Base-by-base conservation (phyloP, 2,329 filamentous ascomycete genomes). In the Hypoxylon sp. region DNA sequence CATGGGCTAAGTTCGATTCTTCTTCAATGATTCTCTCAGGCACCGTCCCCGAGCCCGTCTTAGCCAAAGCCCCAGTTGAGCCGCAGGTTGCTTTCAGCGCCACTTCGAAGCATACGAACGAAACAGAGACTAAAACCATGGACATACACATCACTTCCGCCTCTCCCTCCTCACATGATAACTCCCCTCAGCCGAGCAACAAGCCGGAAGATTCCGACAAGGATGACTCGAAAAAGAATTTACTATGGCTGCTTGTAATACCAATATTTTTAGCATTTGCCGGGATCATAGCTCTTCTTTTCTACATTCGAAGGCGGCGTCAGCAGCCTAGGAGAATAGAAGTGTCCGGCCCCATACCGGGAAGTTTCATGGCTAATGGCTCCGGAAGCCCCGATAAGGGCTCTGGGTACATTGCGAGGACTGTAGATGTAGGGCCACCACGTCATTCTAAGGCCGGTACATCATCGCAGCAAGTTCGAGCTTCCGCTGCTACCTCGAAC, bases 1-100 rank as follows among this genome's bases (percentile, higher is more conserved):
- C 77, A 6, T 80, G 78, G 78, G 61, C 79, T n/a, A 70, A 63
- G 7, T 76, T 79, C 34, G 74, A 79, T 50, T 58, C 73, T 17
- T 70, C 71, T 2, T 70, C 65, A 1, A 45, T 74, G 51, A 53
- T 68, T 10, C 66, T 78, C 9, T 76, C 74, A 3, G 77, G 77
- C 7, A 71, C 69, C 9, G 73, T 68, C 28, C 76, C 76, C 3
- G 50, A 71, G 28, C 46, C 52, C 7, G 41, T 50, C 5, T 23
- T 57, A 3, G 50, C 46, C 4, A 61, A 64, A 13, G 62, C 66
- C 25, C 61, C 45, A 2, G 53, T 60, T 2, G 59, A 67, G 17
- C 66, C 72, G 17, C 63, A 49, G 2, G 14, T 78, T 3, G 46
- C 46, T n/a, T 66, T 79, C 57, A 72, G 66, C 7, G 76, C 75